A percentile compares a stretch with the other conserved stretches of the same genome.
These are phyloP conservation scores for Phytophthora uliginosa DNA, from an alignment of 352 stramenopile genomes.

Conservation along the genomic window DNA sequence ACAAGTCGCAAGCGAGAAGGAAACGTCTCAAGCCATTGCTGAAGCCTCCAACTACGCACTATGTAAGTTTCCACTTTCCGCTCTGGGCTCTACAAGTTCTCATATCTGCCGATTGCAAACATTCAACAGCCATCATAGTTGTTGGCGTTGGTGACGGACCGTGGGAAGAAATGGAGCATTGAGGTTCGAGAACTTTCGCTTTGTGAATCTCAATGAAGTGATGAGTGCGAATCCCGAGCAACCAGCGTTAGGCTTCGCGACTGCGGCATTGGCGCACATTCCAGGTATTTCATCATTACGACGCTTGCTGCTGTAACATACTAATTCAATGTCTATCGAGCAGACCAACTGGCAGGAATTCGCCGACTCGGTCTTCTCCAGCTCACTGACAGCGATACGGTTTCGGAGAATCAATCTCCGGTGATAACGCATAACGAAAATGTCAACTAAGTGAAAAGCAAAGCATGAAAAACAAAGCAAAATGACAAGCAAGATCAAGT, in stretches of 20 bases:
- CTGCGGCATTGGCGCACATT: conserved; percentile 74
- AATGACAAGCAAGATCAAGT: too few species aligned
- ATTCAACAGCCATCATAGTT: conserved; percentile 71
- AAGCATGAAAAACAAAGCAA: too few species aligned
- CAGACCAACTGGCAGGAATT: background rate
- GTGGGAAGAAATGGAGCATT: conserved; percentile 80
- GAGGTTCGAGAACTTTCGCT: conserved; percentile 87
- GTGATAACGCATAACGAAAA: too few species aligned
- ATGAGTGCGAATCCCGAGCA: conserved; percentile 60
- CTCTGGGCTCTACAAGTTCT: background rate
- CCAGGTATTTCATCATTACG: conserved; percentile 29
- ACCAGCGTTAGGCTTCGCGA: conserved; percentile 73
- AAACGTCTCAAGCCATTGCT: conserved; percentile 73
- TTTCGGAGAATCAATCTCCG: too few species aligned
- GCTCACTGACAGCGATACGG: background rate
- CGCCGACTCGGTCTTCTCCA: background rate
- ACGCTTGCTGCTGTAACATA: background rate
- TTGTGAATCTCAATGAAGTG: conserved; percentile 72
- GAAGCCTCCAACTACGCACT: conserved; percentile 79
- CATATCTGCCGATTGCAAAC: background rate
- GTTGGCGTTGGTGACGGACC: conserved; percentile 83
- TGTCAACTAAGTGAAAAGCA: background rate
- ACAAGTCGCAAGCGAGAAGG: conserved; percentile 74
- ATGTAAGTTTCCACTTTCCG: conserved; percentile 48
- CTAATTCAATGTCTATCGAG: background rate